Evolutionary conservation across 768 basidiomycete species (phyloP), one percentile per base, ranked within the genome.

Genomic region (Pulveroboletus sp.): DNA sequence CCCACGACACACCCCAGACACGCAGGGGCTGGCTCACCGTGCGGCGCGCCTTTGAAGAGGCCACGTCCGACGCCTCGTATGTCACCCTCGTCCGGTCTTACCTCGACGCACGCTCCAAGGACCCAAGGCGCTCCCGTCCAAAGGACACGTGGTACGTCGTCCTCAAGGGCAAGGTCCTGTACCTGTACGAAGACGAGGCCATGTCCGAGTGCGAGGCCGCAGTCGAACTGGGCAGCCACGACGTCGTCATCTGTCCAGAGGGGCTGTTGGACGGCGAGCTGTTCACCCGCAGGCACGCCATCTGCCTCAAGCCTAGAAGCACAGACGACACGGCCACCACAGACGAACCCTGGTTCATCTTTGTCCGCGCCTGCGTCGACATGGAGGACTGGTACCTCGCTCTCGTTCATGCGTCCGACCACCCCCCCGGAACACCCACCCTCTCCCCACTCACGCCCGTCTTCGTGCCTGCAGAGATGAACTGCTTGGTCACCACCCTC

Each of bases 381-480:
- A 97, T 97, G 90, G 97, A 99, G 69, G 95, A 99, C 69, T 98
- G 94, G 91, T 93, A 93, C 65, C 70, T 91, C 31, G 76, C 90
- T 0, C 76, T 97, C 46, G 66, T 92, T 19, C 87, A 91, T 48
- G 86, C 87, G 1, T 82, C 84, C 8, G 73, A 80, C 49, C 68
- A 85, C 45, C 80, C 84, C 24, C 68, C 82, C 1, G 78, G 84
- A 48, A 78, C 79, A 4, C 78, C 85, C 3, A 80, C 76, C 7
- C 78, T 90, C 39, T 64, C 64, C 2, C 82, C 88, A 0, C 69
- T 88, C 40, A 72, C 74, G 34, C 62, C 76, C 31, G 75, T 95
- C 16, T 97, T 93, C 72, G 72, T 76, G 45, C 73, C 84, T 6
- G 69, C 74, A 10, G 90, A 97, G 65, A 95, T 97, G 92, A 75